phyloP scores from a whole-genome alignment of 2,329 filamentous ascomycete genomes.

The Neobulgaria alba region DNA sequence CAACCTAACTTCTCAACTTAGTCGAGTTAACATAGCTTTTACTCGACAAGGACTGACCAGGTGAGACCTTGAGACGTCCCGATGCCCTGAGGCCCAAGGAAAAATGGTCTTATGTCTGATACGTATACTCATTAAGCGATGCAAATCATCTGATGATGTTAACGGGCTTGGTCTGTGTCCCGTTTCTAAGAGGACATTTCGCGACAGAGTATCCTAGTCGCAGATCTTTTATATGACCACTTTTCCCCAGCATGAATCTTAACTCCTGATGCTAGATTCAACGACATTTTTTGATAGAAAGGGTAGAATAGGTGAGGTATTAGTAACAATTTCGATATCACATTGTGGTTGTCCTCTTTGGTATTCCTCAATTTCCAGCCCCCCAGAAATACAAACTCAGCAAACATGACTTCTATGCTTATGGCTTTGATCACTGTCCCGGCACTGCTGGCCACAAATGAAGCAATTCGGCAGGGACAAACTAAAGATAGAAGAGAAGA shows the following conservation, averaged over 20 bases:
- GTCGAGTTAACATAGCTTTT: no score
- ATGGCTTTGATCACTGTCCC: slow-evolving; percentile 27
- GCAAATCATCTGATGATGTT: slow-evolving; percentile 16
- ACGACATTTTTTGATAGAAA: no score
- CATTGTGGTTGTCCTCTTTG: no score
- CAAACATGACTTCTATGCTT: slow-evolving; percentile 15
- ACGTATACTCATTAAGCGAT: slow-evolving; percentile 7
- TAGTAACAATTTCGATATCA: no score
- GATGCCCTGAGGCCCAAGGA: not conserved
- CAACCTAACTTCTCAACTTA: no score
- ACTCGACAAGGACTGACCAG: no score
- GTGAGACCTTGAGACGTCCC: no score
- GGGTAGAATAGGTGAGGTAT: no score
- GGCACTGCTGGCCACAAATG: slow-evolving; percentile 38
- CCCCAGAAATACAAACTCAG: not conserved
- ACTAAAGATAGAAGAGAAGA: slow-evolving; percentile 40
- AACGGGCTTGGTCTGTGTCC: slow-evolving; percentile 7
- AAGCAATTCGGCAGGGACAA: slow-evolving; percentile 42
- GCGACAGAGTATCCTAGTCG: slow-evolving; percentile 6
- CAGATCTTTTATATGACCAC: slow-evolving; percentile 13
- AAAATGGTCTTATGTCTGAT: slow-evolving; percentile 12
- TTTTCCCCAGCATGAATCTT: slow-evolving; percentile 9
- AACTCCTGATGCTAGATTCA: slow-evolving; percentile 1
- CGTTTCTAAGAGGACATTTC: slow-evolving; percentile 6
- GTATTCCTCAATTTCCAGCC: no score